These are phyloP conservation scores for Trametopsis cervina DNA, from an alignment of 768 basidiomycete species.

Conservation along the genomic window DNA sequence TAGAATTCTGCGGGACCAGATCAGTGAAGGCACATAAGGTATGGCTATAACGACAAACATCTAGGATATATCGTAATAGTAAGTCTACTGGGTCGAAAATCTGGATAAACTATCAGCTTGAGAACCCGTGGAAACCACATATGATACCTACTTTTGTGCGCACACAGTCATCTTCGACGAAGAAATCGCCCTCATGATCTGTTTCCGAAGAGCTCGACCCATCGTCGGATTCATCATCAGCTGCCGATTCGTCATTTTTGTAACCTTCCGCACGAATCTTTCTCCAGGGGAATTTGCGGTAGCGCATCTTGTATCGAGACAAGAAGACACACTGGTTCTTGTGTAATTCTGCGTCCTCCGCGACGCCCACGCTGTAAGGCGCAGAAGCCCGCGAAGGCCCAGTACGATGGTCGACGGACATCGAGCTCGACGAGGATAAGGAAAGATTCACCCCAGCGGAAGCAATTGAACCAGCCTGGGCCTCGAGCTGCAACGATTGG, in stretches of 20 bases:
- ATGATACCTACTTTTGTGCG: background rate
- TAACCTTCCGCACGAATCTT: background rate
- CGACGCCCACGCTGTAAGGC: too few species aligned
- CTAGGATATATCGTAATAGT: background rate
- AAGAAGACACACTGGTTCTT: conserved; percentile 1
- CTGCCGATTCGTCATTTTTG: too few species aligned
- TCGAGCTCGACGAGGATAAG: too few species aligned
- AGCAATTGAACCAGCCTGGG: background rate
- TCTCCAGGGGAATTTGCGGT: background rate
- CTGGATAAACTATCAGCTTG: background rate
- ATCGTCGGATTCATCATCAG: background rate
- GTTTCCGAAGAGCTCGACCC: background rate
- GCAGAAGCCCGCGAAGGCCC: background rate
- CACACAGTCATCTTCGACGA: background rate
- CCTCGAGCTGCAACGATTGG: background rate
- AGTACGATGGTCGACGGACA: background rate
- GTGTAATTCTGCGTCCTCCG: background rate
- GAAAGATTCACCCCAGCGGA: background rate
- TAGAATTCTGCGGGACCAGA: too few species aligned
- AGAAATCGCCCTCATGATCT: background rate
- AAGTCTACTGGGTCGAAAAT: background rate
- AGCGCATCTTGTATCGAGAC: background rate
- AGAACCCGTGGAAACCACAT: background rate
- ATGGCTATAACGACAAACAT: too few species aligned
- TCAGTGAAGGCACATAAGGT: too few species aligned